Base-by-base conservation (phyloP, 805 yeast species). In the Metschnikowia chrysomelidarum region DNA sequence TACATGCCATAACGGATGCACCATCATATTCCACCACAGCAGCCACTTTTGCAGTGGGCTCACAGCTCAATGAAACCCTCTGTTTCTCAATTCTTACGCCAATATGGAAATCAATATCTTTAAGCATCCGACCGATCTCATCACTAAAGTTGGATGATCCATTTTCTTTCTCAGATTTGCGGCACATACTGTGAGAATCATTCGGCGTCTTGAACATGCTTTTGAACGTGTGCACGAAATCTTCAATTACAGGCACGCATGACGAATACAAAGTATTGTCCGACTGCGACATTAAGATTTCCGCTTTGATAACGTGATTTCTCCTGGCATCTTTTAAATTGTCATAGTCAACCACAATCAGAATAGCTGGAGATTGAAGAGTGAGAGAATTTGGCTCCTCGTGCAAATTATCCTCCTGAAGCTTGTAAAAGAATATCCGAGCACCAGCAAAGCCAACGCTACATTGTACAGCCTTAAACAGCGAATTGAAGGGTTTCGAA, bases 1-100 rank as follows among this genome's bases (percentile, higher is more conserved):
- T 67, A 26, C 74, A 73, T 7, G 82, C 44, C 32, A 76, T 75
- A 22, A 87, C 46, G 15, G 70, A 74, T n/a, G 87, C 73, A 0
- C 82, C 80, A 14, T 79, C 82, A 15, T 82, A 72, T 6, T 87
- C 83, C 11, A 87, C 80, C 22, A 83, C 76, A 0, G 97, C 94
- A 24, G 87, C 88, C 2, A 93, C 93, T 53, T 86, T 87, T 0
- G 98, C 98, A 12, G 81, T 81, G 1, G 98, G 98, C 42, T 86
- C 91, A 69, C 98, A 93, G 47, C 95, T 84, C 34, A 93, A 64
- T 2, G 83, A 74, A 15, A 93, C 55, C 27, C 74, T 75, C 54
- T 93, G 98, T 21, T 80, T 75, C 14, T 78, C 88, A 34, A 89
- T 73, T 25, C 73, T 67, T 5, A 89, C 44, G 1, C 82, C 78